A percentile compares a stretch with the other conserved stretches of the same genome.
phyloP scores from a whole-genome alignment of 371 early-diverging fungal genomes.

The Lichtheimia ornata region DNA sequence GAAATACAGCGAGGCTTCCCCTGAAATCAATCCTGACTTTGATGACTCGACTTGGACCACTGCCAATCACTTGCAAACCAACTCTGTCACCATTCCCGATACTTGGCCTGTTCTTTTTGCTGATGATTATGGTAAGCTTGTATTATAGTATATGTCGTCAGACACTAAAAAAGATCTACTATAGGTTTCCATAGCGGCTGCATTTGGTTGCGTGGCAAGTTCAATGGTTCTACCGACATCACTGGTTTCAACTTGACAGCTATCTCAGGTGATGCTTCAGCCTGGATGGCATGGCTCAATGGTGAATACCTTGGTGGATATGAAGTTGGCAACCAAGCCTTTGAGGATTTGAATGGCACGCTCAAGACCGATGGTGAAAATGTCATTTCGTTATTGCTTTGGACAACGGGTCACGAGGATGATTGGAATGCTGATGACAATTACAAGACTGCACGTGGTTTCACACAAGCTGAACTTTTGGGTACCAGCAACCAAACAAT shows the following conservation, averaged over 20 bases:
- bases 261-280: slow-evolving; percentile 21
- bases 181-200: slow-evolving; percentile 24
- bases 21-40: slow-evolving; percentile 21
- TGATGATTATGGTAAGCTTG: slow-evolving; percentile 20
- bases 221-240: slow-evolving; percentile 17
- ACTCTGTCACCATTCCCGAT: slow-evolving; percentile 14
- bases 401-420: slow-evolving; percentile 27
- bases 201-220: slow-evolving; percentile 27
- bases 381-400: slow-evolving; percentile 17
- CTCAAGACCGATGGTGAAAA: slow-evolving; percentile 17
- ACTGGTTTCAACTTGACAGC: slow-evolving; percentile 20
- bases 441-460: slow-evolving; percentile 19
- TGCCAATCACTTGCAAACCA: slow-evolving; percentile 23
- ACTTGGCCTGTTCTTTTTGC: slow-evolving; percentile 23
- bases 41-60: slow-evolving; percentile 24
- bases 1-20: slow-evolving; percentile 25
- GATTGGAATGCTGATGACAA: slow-evolving; percentile 12
- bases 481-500: slow-evolving; percentile 6
- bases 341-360: slow-evolving; percentile 7
- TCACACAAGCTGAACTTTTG: slow-evolving; percentile 16
- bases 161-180: no score
- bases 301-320: slow-evolving; percentile 29
- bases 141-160: not conserved
- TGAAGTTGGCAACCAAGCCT: slow-evolving; percentile 16
- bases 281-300: slow-evolving; percentile 24